phyloP scores from a whole-genome alignment of 805 yeast genomes.

The Candida maris region DNA sequence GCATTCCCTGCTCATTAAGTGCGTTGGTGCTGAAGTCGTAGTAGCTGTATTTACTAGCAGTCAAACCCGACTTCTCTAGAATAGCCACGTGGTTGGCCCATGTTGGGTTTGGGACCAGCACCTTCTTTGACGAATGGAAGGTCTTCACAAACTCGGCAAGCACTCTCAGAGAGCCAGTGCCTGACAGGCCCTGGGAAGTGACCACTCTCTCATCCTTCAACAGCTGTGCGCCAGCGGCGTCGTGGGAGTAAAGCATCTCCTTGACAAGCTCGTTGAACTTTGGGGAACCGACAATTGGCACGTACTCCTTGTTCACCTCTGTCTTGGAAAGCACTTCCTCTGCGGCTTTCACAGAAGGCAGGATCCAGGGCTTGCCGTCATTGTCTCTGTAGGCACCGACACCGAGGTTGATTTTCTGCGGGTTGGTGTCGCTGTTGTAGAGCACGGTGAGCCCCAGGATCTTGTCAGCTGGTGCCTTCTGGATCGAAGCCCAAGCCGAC shows the following conservation, averaged over 20 bases:
- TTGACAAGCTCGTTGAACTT: slow-evolving; percentile 64
- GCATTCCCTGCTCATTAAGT: slow-evolving; percentile 62
- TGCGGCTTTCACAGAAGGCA: slow-evolving; percentile 71
- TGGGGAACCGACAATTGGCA: slow-evolving; percentile 79
- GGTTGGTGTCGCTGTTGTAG: slow-evolving; percentile 61
- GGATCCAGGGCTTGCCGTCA: slow-evolving; percentile 81
- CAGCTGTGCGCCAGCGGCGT: slow-evolving; percentile 51
- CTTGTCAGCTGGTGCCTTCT: slow-evolving; percentile 77
- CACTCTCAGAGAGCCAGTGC: slow-evolving; percentile 91
- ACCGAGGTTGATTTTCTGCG: slow-evolving; percentile 58
- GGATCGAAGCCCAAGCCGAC: slow-evolving; percentile 29
- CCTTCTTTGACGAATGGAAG: slow-evolving; percentile 52
- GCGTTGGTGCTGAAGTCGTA: slow-evolving; percentile 60
- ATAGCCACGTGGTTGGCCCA: slow-evolving; percentile 94
- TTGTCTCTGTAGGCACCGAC: slow-evolving; percentile 95
- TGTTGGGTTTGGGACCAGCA: slow-evolving; percentile 81
- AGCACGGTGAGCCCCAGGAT: slow-evolving; percentile 77
- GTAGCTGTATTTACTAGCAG: slow-evolving; percentile 62
- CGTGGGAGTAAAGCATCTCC: slow-evolving; percentile 68
- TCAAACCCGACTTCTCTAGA: slow-evolving; percentile 68
- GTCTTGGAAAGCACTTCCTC: slow-evolving; percentile 46
- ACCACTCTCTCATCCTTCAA: slow-evolving; percentile 63
- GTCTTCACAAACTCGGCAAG: slow-evolving; percentile 71
- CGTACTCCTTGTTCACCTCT: slow-evolving; percentile 74
- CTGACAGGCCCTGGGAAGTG: slow-evolving; percentile 85